These are phyloP conservation scores for Cercospora berteroae DNA, from an alignment of 2,329 filamentous ascomycete genomes.

Conservation along the genomic window DNA sequence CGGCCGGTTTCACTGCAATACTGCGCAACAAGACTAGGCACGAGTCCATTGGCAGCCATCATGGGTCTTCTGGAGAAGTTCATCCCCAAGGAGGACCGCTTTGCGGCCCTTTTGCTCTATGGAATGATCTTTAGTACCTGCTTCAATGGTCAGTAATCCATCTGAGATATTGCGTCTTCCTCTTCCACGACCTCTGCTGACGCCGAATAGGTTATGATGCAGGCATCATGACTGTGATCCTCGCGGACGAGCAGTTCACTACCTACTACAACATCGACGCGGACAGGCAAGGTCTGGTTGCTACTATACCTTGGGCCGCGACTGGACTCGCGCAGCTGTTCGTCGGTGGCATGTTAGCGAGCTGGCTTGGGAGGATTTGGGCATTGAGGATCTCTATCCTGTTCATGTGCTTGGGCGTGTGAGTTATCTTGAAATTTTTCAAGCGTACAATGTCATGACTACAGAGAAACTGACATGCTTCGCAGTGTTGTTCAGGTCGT, in stretches of 20 bases:
- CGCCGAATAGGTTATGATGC: conserved; percentile 38
- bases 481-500: conserved; percentile 42
- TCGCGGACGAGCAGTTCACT: conserved; percentile 45
- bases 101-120: conserved; percentile 40
- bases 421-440: neutral
- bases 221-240: conserved; percentile 46
- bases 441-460: neutral
- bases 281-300: conserved; percentile 41
- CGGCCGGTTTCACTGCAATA: neutral
- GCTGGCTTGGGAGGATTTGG: conserved; percentile 42
- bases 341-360: conserved; percentile 42
- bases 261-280: conserved; percentile 42
- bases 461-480: neutral
- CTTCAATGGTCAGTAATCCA: too few relatives aligned
- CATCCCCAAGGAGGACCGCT: conserved; percentile 42
- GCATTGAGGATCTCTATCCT: conserved; percentile 42
- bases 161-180: neutral
- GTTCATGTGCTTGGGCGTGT: conserved; percentile 44
- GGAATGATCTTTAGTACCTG: conserved; percentile 44
- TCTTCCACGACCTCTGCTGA: neutral
- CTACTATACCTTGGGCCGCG: conserved; percentile 45
- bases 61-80: conserved; percentile 40
- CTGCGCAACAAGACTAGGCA: neutral
- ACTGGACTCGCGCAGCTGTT: conserved; percentile 44
- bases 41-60: neutral